These are phyloP conservation scores for Pseudogymnoascus verrucosus DNA, from an alignment of 2,329 filamentous ascomycete species.

Conservation along the genomic window DNA sequence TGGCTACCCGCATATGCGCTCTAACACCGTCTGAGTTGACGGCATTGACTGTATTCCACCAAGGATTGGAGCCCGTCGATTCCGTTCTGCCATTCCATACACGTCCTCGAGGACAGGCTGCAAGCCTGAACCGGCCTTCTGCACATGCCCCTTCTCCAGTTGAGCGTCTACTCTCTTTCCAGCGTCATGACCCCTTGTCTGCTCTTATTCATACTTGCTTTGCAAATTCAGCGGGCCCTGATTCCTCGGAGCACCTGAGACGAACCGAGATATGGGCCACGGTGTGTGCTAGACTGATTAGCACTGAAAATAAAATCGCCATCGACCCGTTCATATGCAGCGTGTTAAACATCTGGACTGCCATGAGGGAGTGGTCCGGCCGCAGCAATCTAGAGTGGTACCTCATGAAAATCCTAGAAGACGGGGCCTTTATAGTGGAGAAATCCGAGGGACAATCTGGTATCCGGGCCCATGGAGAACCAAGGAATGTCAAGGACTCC, in stretches of 20 bases:
- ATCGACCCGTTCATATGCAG: slow-evolving; percentile 75
- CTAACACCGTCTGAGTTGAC: slow-evolving; percentile 70
- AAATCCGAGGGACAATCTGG: slow-evolving; percentile 72
- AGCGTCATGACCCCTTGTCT: slow-evolving; percentile 78
- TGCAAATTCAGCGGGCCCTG: slow-evolving; percentile 73
- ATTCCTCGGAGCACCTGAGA: slow-evolving; percentile 71
- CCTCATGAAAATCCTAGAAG: slow-evolving; percentile 87
- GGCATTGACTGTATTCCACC: slow-evolving; percentile 69
- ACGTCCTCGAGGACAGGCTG: slow-evolving; percentile 35
- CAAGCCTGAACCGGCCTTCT: slow-evolving; percentile 39
- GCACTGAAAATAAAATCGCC: slow-evolving; percentile 61
- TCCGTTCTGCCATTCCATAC: slow-evolving; percentile 69
- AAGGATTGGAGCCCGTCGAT: slow-evolving; percentile 71
- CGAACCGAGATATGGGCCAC: slow-evolving; percentile 84
- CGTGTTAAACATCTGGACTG: slow-evolving; percentile 79
- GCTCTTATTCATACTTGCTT: slow-evolving; percentile 83
- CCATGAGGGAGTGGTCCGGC: slow-evolving; percentile 82
- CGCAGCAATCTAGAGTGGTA: slow-evolving; percentile 87
- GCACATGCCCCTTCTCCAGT: slow-evolving; percentile 54
- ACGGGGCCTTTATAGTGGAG: slow-evolving; percentile 84
- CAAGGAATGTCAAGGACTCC: slow-evolving; percentile 70
- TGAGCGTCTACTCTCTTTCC: slow-evolving; percentile 79
- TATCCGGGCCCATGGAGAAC: slow-evolving; percentile 61
- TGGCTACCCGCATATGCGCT: slow-evolving; percentile 72
- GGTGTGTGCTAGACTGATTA: slow-evolving; percentile 72